Evolutionary conservation across 1,139 yeast species (phyloP).

Genomic region (Dujonia santamariae): DNA sequence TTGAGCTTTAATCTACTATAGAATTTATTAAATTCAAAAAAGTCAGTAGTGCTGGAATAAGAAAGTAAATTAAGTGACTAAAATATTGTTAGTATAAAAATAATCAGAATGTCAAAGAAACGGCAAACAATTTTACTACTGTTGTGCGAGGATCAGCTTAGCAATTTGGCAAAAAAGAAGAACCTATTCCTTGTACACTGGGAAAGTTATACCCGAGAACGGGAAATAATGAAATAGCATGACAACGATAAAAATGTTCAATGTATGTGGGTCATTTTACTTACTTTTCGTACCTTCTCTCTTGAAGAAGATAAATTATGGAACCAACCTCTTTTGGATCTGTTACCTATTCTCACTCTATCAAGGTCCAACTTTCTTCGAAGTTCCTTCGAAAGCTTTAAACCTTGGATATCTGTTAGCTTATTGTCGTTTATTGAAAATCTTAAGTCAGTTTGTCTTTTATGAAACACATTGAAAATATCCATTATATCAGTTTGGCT

Average conservation of each 20-base stretch:
- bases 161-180: no score
- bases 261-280: slow-evolving; percentile 19
- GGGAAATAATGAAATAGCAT: background rate
- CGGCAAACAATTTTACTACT: no score
- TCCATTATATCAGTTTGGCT: slow-evolving; percentile 36
- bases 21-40: slow-evolving; percentile 39
- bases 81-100: slow-evolving; percentile 17
- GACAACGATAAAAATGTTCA: background rate
- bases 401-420: slow-evolving; percentile 33
- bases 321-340: slow-evolving; percentile 26
- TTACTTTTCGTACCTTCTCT: slow-evolving; percentile 30
- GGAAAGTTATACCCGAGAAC: no score
- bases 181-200: no score
- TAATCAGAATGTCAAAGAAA: background rate
- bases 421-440: slow-evolving; percentile 18
- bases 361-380: slow-evolving; percentile 31
- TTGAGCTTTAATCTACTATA: slow-evolving; percentile 45
- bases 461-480: slow-evolving; percentile 33
- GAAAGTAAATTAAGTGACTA: slow-evolving; percentile 24
- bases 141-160: no score
- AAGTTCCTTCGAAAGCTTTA: slow-evolving; percentile 18
- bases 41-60: slow-evolving; percentile 26
- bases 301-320: slow-evolving; percentile 36
- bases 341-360: slow-evolving; percentile 31
- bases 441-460: slow-evolving; percentile 33